phyloP scores from a whole-genome alignment of 805 yeast species.

The Ogataea henricii region DNA sequence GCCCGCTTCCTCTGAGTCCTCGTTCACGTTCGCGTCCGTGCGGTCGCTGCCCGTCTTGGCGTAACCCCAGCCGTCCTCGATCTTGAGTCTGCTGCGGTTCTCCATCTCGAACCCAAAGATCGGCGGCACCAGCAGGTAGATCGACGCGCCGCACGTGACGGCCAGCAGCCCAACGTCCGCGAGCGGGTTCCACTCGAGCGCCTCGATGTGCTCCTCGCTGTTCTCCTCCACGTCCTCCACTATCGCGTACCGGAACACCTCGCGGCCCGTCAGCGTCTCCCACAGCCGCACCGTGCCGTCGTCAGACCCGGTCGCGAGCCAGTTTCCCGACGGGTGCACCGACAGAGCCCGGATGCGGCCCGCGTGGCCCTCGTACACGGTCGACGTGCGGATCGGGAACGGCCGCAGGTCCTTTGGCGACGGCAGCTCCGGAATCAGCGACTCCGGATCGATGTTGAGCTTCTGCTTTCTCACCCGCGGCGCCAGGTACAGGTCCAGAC shows the following conservation, averaged over 20 bases:
- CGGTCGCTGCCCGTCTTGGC: conserved; percentile 43
- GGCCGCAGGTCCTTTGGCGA: conserved; percentile 96
- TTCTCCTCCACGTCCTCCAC: conserved; percentile 44
- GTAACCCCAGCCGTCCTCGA: conserved; percentile 92
- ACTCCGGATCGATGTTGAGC: conserved; percentile 92
- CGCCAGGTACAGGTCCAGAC: conserved; percentile 90
- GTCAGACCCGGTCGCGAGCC: conserved; percentile 97
- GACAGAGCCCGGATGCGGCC: conserved; percentile 81
- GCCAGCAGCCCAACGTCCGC: conserved; percentile 75
- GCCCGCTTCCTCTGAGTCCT: conserved; percentile 25
- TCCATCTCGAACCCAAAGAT: conserved; percentile 87
- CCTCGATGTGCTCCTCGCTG: conserved; percentile 76
- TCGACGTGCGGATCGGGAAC: conserved; percentile 90
- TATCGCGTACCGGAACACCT: conserved; percentile 66
- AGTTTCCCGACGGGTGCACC: conserved; percentile 85
- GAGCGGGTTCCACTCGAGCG: conserved; percentile 90
- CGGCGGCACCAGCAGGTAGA: conserved; percentile 84
- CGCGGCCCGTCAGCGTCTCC: conserved; percentile 95
- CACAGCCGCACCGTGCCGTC: conserved; percentile 96
- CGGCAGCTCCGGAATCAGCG: conserved; percentile 92
- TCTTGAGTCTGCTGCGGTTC: conserved; percentile 71
- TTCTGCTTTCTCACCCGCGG: conserved; percentile 93
- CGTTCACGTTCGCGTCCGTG: conserved; percentile 33
- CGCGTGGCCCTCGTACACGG: conserved; percentile 78
- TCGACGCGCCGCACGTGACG: conserved; percentile 76